A percentile compares a stretch with the other conserved stretches of the same genome.
Evolutionary conservation across 805 yeast genomes (phyloP).

Genomic region (Zygoascus flipseniorum): DNA sequence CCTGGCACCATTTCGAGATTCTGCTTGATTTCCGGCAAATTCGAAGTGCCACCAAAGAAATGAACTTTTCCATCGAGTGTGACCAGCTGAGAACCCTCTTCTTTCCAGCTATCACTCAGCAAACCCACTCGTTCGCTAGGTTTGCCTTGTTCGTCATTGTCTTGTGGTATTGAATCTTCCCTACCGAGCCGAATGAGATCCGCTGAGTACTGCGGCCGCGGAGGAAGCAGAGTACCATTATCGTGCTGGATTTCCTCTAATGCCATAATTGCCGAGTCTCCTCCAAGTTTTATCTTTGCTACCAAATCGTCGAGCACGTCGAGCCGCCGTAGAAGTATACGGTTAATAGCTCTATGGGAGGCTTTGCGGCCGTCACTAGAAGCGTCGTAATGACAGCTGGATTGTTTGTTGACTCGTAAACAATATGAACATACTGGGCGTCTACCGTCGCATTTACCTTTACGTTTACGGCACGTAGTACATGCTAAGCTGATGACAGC

Average conservation of each 20-base stretch:
- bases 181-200: background rate
- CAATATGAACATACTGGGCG: constrained; percentile 12
- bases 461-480: constrained; percentile 10
- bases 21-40: constrained; percentile 7
- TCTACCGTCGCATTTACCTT: constrained; percentile 13
- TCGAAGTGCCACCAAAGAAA: constrained; percentile 17
- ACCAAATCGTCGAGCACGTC: constrained; percentile 7
- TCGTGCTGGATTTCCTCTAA: constrained; percentile 7
- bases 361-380: constrained; percentile 11
- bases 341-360: constrained; percentile 10
- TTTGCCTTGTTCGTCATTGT: background rate
- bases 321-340: constrained; percentile 5
- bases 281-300: constrained; percentile 10
- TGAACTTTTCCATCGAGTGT: constrained; percentile 15
- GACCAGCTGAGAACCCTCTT: constrained; percentile 6
- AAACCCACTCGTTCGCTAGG: background rate
- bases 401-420: constrained; percentile 1
- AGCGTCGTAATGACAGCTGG: constrained; percentile 11
- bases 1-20: background rate
- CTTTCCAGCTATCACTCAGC: background rate
- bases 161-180: too few relatives aligned
- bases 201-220: background rate
- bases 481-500: background rate
- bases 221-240: background rate
- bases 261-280: constrained; percentile 9